These are phyloP conservation scores for Alternaria dauci DNA, from an alignment of 2,329 filamentous ascomycete genomes.

Conservation along the genomic window DNA sequence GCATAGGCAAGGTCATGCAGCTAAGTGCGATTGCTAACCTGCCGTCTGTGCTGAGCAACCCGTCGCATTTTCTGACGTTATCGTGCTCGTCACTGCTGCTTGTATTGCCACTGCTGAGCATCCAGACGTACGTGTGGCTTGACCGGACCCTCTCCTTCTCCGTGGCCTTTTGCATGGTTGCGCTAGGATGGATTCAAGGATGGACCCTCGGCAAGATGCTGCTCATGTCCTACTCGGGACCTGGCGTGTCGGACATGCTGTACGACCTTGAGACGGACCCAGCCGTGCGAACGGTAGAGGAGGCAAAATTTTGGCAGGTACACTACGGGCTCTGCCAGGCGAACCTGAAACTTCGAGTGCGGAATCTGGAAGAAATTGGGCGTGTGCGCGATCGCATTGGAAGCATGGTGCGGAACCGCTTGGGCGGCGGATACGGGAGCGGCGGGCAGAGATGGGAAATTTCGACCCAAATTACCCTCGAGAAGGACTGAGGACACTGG, in stretches of 20 bases:
- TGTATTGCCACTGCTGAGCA: slow-evolving; percentile 80
- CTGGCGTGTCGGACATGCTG: slow-evolving; percentile 75
- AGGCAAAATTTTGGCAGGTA: slow-evolving; percentile 97
- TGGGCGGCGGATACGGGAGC: slow-evolving; percentile 87
- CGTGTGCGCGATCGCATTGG: slow-evolving; percentile 79
- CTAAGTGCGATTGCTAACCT: slow-evolving; percentile 83
- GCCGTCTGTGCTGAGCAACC: slow-evolving; percentile 89
- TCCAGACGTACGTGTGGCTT: slow-evolving; percentile 82
- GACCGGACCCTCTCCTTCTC: slow-evolving; percentile 82
- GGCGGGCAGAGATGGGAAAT: slow-evolving; percentile 91
- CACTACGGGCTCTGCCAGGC: slow-evolving; percentile 98
- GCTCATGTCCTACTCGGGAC: slow-evolving; percentile 82
- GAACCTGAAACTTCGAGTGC: slow-evolving; percentile 81
- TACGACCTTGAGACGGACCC: slow-evolving; percentile 85
- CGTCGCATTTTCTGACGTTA: slow-evolving; percentile 92
- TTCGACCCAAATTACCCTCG: slow-evolving; percentile 77
- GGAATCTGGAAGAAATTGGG: slow-evolving; percentile 69
- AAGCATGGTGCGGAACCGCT: slow-evolving; percentile 80
- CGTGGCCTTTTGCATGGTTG: slow-evolving; percentile 88
- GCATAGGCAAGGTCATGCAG: slow-evolving; percentile 90
- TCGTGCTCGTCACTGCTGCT: slow-evolving; percentile 84
- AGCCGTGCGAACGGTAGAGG: slow-evolving; percentile 78
- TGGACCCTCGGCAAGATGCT: slow-evolving; percentile 91
- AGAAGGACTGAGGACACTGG: slow-evolving; percentile 52
- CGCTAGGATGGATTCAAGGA: slow-evolving; percentile 82